These are phyloP conservation scores for Eucalyptus lansdowneana DNA, from an alignment of 345 rosid species.

Conservation along the genomic window DNA sequence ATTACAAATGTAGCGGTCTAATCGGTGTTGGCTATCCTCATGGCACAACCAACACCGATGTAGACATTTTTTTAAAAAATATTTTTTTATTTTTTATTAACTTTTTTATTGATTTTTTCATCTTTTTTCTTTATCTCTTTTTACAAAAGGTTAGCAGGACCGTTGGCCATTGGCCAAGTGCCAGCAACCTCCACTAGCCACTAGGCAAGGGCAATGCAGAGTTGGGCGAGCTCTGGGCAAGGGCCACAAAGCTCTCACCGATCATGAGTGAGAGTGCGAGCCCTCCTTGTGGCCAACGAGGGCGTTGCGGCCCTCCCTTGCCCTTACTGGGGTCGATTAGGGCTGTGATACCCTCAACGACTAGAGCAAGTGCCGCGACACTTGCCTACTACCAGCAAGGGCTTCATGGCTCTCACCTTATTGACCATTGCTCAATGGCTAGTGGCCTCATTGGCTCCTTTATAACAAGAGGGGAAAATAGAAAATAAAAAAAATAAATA, in stretches of 20 bases:
- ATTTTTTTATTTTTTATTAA: no score
- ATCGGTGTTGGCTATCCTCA: accelerated
- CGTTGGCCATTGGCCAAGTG: neutral
- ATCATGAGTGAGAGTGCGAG: accelerated
- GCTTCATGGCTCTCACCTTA: no score
- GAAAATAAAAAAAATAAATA: accelerated
- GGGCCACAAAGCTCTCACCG: no score
- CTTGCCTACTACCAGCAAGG: no score
- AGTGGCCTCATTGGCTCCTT: neutral
- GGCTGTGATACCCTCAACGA: accelerated
- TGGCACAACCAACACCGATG: accelerated
- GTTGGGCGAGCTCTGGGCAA: accelerated
- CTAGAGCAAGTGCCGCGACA: accelerated
- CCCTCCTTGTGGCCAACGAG: no score
- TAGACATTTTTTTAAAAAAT: no score
- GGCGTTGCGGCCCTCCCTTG: neutral
- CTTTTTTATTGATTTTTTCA: no score
- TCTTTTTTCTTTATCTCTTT: neutral
- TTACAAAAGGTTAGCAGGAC: neutral
- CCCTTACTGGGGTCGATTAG: no score
- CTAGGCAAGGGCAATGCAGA: neutral
- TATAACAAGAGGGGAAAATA: neutral
- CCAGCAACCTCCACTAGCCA: neutral
- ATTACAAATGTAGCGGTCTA: accelerated
- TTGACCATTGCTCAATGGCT: neutral